phyloP scores from a whole-genome alignment of 2,329 filamentous ascomycete genomes.

The Ophiostoma himal-ulmi region DNA sequence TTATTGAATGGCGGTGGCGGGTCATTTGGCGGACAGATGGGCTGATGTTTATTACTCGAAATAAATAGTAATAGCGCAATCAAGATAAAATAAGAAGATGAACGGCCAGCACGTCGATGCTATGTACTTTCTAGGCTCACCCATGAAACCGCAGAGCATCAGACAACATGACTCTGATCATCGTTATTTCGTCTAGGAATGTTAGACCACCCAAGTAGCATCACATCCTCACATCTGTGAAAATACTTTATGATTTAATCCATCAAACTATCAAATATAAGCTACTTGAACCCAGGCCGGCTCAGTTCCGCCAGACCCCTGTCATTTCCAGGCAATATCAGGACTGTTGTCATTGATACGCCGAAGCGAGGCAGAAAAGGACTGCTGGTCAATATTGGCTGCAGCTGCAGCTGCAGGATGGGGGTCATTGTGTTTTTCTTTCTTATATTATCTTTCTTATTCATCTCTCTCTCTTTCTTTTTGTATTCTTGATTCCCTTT shows the following conservation, averaged over 20 bases:
- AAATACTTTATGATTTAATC: too few relatives aligned
- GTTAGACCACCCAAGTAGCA: too few relatives aligned
- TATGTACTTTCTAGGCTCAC: neutral
- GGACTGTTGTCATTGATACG: neutral
- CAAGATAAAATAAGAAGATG: too few relatives aligned
- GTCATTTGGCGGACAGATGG: slow-evolving; percentile 22
- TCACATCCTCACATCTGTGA: too few relatives aligned
- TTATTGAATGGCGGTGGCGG: slow-evolving; percentile 25
- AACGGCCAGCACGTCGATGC: neutral
- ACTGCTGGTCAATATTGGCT: slow-evolving; percentile 3
- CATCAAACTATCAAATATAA: too few relatives aligned
- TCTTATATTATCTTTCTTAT: neutral
- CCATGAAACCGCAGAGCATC: too few relatives aligned
- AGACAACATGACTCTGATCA: too few relatives aligned
- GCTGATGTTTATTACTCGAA: neutral
- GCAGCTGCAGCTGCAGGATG: neutral
- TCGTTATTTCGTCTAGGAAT: too few relatives aligned
- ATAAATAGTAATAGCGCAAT: too few relatives aligned
- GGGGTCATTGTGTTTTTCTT: neutral
- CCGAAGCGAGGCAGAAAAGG: neutral
- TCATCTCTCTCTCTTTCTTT: too few relatives aligned
- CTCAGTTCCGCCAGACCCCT: neutral
- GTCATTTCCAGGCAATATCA: neutral
- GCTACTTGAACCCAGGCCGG: neutral
- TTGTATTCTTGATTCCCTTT: too few relatives aligned